phyloP scores from a whole-genome alignment of 345 rosid genomes.

The Syzygium aqueum region DNA sequence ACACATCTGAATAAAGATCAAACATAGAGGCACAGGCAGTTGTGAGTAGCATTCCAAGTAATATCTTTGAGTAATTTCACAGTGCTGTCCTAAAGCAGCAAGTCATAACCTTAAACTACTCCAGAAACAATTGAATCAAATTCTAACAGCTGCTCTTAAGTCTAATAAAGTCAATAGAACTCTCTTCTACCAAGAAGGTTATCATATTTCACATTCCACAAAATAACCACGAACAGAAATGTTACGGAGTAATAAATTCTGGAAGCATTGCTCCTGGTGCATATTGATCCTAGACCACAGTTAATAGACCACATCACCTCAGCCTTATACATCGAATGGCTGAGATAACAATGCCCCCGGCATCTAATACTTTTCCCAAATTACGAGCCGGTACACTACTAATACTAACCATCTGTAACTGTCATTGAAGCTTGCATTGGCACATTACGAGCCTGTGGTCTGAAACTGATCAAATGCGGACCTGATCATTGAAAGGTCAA shows the following conservation, averaged over 20 bases:
- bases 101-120: not conserved
- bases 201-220: not conserved
- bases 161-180: not conserved
- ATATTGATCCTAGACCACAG: not conserved
- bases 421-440: constrained; percentile 98
- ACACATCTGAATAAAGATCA: not conserved
- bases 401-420: constrained; percentile 81
- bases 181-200: not conserved
- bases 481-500: constrained; percentile 37
- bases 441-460: constrained; percentile 79
- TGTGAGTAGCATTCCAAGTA: not conserved
- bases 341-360: not conserved
- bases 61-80: not conserved
- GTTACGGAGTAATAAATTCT: not conserved
- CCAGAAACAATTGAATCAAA: not conserved
- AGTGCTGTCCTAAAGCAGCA: not conserved
- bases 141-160: not conserved
- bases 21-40: not conserved
- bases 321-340: not conserved
- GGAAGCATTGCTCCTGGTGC: not conserved
- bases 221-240: not conserved
- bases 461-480: constrained; percentile 90
- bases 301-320: not conserved
- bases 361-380: not conserved
- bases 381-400: not conserved